Evolutionary conservation across 768 basidiomycete species (phyloP), one percentile per base, ranked within the genome.

Genomic region (Rhizopogon vulgaris): DNA sequence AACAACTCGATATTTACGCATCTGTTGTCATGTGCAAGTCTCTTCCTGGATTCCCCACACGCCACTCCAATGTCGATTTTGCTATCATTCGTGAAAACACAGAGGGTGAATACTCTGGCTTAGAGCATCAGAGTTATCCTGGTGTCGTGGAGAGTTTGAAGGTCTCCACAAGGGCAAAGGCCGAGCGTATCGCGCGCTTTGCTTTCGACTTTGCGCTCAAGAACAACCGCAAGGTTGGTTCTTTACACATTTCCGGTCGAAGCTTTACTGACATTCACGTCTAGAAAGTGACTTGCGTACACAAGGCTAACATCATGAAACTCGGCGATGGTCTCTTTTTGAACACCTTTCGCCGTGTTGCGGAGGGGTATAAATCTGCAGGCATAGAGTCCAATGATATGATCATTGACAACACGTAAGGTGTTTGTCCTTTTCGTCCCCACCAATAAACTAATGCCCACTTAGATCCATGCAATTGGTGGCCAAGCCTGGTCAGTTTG

Each of bases 241-340:
- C 28, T 36, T 37, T 43, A 28, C 48, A 39, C 12, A 15, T 32
- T 8, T 37, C 36, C 6, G 34, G 3, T 39, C 28, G 39, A 32
- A 17, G 17, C 42, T 32, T 54, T 63, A 27, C 27, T 34, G 36
- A 49, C 38, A 22, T 51, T 17, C 12, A 3, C 30, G 4, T 25
- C n/a, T 37, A 95, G 93, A 98, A 95, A 88, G 95, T 99, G 60
- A 99, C 96, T 38, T 97, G 94, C 65, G 94, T 99, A 41, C 96
- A 99, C 84, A 99, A 99, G 74, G 96, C 96, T 63, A 98, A 98
- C 78, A 99, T 99, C 78, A 99, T 99, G 96, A 99, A 99, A 72
- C 85, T 97, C 61, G 95, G 95, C 69, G 96, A 98, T 64, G 96
- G 96, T 71, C 83, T 99, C 39, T 98, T 98, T 85, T 81, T 98